A percentile compares a stretch with the other conserved stretches of the same genome.
Evolutionary conservation across 805 yeast genomes (phyloP).

Genomic region (Candida caryicola): DNA sequence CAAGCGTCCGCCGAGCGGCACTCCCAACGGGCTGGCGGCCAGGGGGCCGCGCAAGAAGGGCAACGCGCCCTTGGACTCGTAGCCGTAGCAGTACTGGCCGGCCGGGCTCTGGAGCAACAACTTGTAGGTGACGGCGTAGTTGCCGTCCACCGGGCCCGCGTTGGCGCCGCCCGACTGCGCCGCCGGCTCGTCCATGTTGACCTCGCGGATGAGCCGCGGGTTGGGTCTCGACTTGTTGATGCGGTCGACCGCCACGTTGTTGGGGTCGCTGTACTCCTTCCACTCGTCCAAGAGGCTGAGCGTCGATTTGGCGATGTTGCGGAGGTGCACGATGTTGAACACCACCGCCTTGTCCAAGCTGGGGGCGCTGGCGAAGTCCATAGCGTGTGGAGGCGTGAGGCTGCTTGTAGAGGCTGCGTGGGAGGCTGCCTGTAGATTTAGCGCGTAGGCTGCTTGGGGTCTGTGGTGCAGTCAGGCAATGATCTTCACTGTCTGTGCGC

Average conservation of each 20-base stretch:
- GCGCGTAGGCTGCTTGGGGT: conserved; percentile 7
- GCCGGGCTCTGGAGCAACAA: conserved; percentile 54
- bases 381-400: too few relatives aligned
- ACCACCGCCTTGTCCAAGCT: conserved; percentile 20
- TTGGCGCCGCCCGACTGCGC: conserved; percentile 5
- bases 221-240: conserved; percentile 27
- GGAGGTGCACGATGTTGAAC: conserved; percentile 56
- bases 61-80: conserved; percentile 51
- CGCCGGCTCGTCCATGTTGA: conserved; percentile 44
- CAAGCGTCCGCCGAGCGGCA: conserved; percentile 53
- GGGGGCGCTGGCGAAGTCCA: too few relatives aligned
- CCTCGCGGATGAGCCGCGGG: conserved; percentile 44
- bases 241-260: conserved; percentile 58
- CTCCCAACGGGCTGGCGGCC: conserved; percentile 32
- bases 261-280: conserved; percentile 51
- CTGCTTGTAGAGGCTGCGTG: too few relatives aligned
- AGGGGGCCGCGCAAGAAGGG: conserved; percentile 44
- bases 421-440: too few relatives aligned
- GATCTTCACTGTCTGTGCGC: too few relatives aligned
- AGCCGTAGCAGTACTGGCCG: conserved; percentile 54
- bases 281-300: conserved; percentile 56
- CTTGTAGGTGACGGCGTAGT: conserved; percentile 39
- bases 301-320: conserved; percentile 51
- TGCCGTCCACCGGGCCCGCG: neutral
- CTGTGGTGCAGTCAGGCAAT: too few relatives aligned